Evolutionary conservation across 139 green algal genomes (phyloP), one percentile per base, ranked within the genome.

Genomic region (Picochlorum sp.): DNA sequence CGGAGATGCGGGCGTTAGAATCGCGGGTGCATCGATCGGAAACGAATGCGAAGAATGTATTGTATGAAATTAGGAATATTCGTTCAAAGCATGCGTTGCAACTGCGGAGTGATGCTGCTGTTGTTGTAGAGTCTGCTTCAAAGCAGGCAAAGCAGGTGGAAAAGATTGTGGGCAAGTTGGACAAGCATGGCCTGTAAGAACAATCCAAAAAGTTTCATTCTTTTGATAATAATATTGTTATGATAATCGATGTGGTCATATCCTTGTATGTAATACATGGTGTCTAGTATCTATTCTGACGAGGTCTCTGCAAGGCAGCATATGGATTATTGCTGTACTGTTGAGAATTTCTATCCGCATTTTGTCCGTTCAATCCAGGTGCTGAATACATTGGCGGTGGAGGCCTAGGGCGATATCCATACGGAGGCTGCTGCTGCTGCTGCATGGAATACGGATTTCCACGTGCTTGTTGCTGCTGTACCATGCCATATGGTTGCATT

Each of bases 11-110:
- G 49, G n/a, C 26, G 26, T 49, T 81, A 44, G 24, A 44, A 4
- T 49, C 47, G 18, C 23, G 57, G 30, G 71, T 72, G 13, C 14
- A 55, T 10, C 24, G 60, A 60, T 63, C 54, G 34, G 45, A 68
- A 47, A 49, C 51, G 18, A 71, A 37, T n/a, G 65, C 65, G 6
- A 28, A 49, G 6, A 37, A 21, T 54, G 16, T 81, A 44, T 30
- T 75, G 14, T 24, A 24, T n/a, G 71, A 75, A 21, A 63, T 81
- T 57, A 60, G 74, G 14, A 45, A 65, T 55, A 65, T 81, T 15
- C 60, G 37, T 7, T 66, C 74, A 41, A 75, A 75, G 54, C 31
- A 67, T 3, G 74, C 71, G 2, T 65, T 81, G 45, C 60, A 70
- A 50, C 47, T 81, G 65, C 65, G 74, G 21, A 62, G 58, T 20